phyloP scores from a whole-genome alignment of 345 rosid genomes.

The Brassica nigra region DNA sequence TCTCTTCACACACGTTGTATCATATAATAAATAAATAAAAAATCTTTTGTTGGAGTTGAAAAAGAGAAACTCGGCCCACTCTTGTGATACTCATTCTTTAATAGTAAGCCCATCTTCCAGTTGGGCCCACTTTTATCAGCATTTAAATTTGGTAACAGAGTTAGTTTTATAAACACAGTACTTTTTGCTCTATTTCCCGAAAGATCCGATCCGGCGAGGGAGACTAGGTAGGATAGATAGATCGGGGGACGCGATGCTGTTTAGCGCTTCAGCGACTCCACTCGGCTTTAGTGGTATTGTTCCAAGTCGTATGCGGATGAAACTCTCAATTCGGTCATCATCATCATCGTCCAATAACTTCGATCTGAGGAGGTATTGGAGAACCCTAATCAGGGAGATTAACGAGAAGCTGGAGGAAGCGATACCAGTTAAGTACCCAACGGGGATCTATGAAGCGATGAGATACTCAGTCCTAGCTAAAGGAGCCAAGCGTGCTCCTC shows the following conservation, averaged over 20 bases:
- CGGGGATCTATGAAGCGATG: slow-evolving; percentile 88
- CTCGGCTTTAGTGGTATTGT: slow-evolving; percentile 24
- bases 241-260: slow-evolving; percentile 36
- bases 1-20: not conserved
- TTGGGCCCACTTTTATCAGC: not conserved
- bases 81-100: too few relatives aligned
- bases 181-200: too few relatives aligned
- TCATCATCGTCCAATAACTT: slow-evolving; percentile 47
- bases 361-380: slow-evolving; percentile 87
- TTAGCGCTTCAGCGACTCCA: slow-evolving; percentile 39
- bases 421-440: slow-evolving; percentile 66
- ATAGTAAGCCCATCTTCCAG: not conserved
- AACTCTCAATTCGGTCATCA: slow-evolving; percentile 44
- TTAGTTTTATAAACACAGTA: too few relatives aligned
- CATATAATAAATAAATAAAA: too few relatives aligned
- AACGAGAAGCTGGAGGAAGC: slow-evolving; percentile 77
- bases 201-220: not conserved
- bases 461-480: slow-evolving; percentile 81
- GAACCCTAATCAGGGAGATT: slow-evolving; percentile 60
- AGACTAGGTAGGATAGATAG: slow-evolving; percentile 1
- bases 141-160: not conserved
- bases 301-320: not conserved
- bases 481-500: slow-evolving; percentile 91
- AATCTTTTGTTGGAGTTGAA: not conserved
- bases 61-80: not conserved